Conservation (phyloP, 139 green algal species). For the Haematococcus lacustris region DNA sequence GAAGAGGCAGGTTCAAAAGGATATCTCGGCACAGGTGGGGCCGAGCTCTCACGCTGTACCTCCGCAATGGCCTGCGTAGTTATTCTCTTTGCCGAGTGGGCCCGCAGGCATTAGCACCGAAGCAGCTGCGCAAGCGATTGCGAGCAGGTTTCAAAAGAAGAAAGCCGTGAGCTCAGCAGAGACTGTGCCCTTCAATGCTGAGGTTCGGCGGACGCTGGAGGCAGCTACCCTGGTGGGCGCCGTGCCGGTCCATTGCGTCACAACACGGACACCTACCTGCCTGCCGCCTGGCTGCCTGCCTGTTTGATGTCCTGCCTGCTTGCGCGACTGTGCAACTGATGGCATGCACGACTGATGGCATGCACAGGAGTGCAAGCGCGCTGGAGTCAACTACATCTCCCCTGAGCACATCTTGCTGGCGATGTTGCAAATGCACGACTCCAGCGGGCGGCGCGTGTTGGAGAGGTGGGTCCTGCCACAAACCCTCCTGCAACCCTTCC, state of each 20-base stretch:
- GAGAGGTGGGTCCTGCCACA: constrained; percentile 38
- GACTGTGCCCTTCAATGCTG: neutral
- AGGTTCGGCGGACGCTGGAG: neutral
- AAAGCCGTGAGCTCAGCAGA: neutral
- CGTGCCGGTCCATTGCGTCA: neutral
- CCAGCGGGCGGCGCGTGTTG: constrained; percentile 29
- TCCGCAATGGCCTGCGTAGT: no score
- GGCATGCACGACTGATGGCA: no score
- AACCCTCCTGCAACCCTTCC: no score
- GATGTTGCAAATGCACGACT: constrained; percentile 50
- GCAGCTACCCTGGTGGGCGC: neutral
- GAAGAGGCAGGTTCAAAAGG: neutral
- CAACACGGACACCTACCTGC: neutral
- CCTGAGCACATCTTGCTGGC: constrained; percentile 88
- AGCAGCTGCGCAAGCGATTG: neutral
- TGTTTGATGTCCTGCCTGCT: neutral
- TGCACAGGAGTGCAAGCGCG: constrained; percentile 63
- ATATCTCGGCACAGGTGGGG: neutral
- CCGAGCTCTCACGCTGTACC: no score
- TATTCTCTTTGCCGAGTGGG: no score
- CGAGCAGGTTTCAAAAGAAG: neutral
- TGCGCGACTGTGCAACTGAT: neutral
- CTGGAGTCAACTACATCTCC: constrained; percentile 77
- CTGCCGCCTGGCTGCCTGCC: neutral
- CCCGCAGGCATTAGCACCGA: no score